Evolutionary conservation across 176 grass and related monocot species (phyloP).

Genomic region (Musa troglodytarum): DNA sequence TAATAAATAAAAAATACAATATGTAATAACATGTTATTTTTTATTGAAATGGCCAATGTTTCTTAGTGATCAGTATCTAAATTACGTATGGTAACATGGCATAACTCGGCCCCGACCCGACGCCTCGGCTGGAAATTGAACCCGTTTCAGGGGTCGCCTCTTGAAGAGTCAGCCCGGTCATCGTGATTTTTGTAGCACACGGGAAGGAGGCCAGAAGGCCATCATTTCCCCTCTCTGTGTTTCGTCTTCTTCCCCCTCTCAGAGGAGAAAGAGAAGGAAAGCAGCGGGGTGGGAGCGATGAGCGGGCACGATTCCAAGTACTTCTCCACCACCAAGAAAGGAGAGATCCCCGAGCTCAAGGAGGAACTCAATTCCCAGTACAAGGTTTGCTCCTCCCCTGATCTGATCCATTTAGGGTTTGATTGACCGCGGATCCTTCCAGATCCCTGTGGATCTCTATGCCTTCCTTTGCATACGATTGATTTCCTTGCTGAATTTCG

Average conservation of each 20-base stretch:
- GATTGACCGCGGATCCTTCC: neutral
- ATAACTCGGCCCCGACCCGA: too few species aligned
- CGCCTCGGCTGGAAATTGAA: neutral
- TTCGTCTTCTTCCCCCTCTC: neutral
- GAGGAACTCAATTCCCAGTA: conserved; percentile 99
- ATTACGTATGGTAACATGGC: too few species aligned
- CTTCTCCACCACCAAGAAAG: conserved; percentile 99
- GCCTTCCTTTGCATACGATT: neutral
- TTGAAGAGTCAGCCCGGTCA: neutral
- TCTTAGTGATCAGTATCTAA: too few species aligned
- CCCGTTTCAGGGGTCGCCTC: neutral
- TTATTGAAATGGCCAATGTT: too few species aligned
- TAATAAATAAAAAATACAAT: too few species aligned
- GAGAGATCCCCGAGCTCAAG: conserved; percentile 99
- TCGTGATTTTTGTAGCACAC: neutral
- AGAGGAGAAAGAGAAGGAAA: too few species aligned
- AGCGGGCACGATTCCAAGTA: conserved; percentile 99
- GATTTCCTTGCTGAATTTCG: neutral
- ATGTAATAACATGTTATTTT: too few species aligned
- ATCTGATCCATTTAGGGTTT: neutral
- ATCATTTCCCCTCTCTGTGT: neutral
- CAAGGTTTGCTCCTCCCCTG: conserved; percentile 39
- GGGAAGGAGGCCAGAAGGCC: neutral
- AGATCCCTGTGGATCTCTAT: conserved; percentile 1
- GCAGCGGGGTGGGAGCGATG: conserved; percentile 43